These are phyloP conservation scores for Boletus rex-veris DNA, from an alignment of 768 basidiomycete genomes.

Conservation along the genomic window DNA sequence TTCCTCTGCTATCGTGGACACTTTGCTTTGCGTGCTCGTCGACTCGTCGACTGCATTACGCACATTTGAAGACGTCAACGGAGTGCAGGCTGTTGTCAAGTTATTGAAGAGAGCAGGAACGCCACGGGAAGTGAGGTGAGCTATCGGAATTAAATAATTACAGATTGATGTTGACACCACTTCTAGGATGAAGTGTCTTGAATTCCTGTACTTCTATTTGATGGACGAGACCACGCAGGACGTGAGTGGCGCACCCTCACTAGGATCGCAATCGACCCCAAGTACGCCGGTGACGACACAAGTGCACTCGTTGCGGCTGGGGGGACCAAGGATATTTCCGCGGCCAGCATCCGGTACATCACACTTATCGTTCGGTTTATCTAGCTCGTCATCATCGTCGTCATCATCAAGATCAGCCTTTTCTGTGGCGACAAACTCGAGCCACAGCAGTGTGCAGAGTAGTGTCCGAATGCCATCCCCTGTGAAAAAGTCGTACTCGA, in stretches of 20 bases:
- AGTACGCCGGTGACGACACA: constrained; percentile 28
- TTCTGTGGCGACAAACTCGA: constrained; percentile 37
- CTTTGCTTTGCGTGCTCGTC: constrained; percentile 83
- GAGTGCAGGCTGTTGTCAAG: constrained; percentile 81
- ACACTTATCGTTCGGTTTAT: constrained; percentile 20
- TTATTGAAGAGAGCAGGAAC: constrained; percentile 83
- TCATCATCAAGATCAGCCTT: constrained; percentile 38
- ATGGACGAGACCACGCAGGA: constrained; percentile 64
- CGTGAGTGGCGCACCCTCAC: not conserved
- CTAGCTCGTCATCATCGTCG: constrained; percentile 26
- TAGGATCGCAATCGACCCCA: constrained; percentile 32
- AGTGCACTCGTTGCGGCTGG: constrained; percentile 19
- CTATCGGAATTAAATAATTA: constrained; percentile 46
- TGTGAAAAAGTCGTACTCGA: constrained; percentile 35
- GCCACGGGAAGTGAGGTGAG: constrained; percentile 83
- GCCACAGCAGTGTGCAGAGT: constrained; percentile 23
- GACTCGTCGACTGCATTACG: constrained; percentile 76
- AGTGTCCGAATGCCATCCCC: constrained; percentile 39
- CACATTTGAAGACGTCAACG: constrained; percentile 71
- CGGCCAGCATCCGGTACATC: constrained; percentile 19
- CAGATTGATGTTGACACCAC: constrained; percentile 1
- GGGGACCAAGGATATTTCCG: constrained; percentile 25
- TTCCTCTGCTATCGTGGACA: constrained; percentile 77
- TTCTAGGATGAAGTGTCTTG: constrained; percentile 89
- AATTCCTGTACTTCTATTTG: constrained; percentile 93